Conservation (phyloP, 192 early-diverging fungal species). For the Coemansia sp. region DNA sequence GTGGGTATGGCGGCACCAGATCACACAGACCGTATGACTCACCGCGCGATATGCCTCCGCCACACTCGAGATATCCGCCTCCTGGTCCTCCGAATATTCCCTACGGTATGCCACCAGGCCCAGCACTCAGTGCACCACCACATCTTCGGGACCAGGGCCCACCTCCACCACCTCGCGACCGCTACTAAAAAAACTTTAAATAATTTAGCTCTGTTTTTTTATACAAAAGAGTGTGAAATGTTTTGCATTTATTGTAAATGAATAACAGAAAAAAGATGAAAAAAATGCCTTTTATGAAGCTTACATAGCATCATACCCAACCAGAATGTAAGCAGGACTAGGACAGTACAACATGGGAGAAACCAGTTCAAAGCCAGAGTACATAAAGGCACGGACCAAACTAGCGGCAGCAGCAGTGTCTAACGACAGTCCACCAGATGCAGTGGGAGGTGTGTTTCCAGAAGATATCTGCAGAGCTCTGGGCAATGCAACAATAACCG, state of each 20-base stretch:
- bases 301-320: constrained; percentile 61
- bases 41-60: constrained; percentile 5
- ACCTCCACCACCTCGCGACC: too few relatives aligned
- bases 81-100: constrained; percentile 2
- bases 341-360: constrained; percentile 59
- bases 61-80: constrained; percentile 19
- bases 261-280: background rate
- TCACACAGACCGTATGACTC: background rate
- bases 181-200: too few relatives aligned
- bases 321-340: constrained; percentile 52
- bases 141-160: constrained; percentile 15
- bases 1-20: background rate
- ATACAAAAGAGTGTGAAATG: too few relatives aligned
- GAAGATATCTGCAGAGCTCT: constrained; percentile 9
- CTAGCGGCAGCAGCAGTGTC: constrained; percentile 26
- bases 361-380: constrained; percentile 64
- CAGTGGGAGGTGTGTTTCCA: background rate
- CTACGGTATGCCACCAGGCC: constrained; percentile 3
- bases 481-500: constrained; percentile 42
- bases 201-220: too few relatives aligned
- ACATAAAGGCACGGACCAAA: constrained; percentile 63
- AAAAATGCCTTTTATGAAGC: background rate
- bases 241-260: too few relatives aligned
- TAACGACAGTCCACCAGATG: background rate
- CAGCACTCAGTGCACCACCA: constrained; percentile 23